phyloP scores from a whole-genome alignment of 352 stramenopile species.

The Thraustotheca clavata region DNA sequence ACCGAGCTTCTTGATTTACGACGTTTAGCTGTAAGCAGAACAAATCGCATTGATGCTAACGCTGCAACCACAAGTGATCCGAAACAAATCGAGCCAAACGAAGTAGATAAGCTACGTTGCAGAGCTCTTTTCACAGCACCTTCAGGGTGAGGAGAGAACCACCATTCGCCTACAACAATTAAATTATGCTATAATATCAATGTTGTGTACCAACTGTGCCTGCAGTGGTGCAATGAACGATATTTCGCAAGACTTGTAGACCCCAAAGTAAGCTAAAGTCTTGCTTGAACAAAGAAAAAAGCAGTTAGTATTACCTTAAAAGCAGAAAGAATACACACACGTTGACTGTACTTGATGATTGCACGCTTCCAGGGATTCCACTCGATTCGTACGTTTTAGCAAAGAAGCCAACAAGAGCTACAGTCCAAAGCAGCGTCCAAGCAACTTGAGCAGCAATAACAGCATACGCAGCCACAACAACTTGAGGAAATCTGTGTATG shows the following conservation, averaged over 20 bases:
- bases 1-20: slow-evolving; percentile 50
- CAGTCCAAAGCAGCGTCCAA: slow-evolving; percentile 73
- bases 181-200: not conserved
- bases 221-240: slow-evolving; percentile 78
- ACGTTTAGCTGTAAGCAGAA: slow-evolving; percentile 57
- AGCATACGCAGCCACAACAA: slow-evolving; percentile 39
- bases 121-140: slow-evolving; percentile 63
- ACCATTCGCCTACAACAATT: slow-evolving; percentile 48
- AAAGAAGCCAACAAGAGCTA: slow-evolving; percentile 62
- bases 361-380: slow-evolving; percentile 48
- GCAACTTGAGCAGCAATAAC: slow-evolving; percentile 47
- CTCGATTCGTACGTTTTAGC: slow-evolving; percentile 39
- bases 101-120: slow-evolving; percentile 57
- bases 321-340: slow-evolving; percentile 78
- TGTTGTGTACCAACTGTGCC: slow-evolving; percentile 37
- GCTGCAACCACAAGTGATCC: slow-evolving; percentile 69
- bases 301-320: slow-evolving; percentile 39
- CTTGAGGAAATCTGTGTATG: slow-evolving; percentile 59
- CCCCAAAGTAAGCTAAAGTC: slow-evolving; percentile 68
- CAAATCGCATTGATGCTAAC: slow-evolving; percentile 52
- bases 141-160: slow-evolving; percentile 61
- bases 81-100: slow-evolving; percentile 75
- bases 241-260: slow-evolving; percentile 74
- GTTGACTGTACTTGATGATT: slow-evolving; percentile 31
- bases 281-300: not conserved